phyloP scores from a whole-genome alignment of 192 early-diverging fungal species.

The Umbelopsis sp. region DNA sequence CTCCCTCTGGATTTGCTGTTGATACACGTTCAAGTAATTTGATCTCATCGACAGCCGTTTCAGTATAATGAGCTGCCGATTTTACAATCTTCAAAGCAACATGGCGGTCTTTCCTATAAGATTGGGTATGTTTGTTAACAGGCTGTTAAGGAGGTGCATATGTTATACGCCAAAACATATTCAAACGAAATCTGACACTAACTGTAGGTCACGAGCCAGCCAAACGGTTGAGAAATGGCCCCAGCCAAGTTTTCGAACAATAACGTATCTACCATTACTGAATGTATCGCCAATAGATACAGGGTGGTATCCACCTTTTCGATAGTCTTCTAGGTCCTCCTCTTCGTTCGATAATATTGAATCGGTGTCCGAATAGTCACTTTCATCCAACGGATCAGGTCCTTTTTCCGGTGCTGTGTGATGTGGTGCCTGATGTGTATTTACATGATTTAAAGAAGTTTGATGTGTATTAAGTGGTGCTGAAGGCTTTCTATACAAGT shows the following conservation, averaged over 20 bases:
- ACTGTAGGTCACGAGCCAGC: constrained; percentile 81
- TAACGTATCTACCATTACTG: constrained; percentile 75
- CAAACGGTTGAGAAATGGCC: constrained; percentile 99
- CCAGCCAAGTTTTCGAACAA: constrained; percentile 95
- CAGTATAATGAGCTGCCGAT: constrained; percentile 89
- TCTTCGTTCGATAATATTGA: constrained; percentile 68
- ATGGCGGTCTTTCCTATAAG: constrained; percentile 62
- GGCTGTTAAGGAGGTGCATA: not conserved
- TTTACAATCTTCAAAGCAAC: constrained; percentile 97
- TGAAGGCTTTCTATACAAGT: not conserved
- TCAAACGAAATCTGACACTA: constrained; percentile 24
- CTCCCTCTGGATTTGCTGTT: constrained; percentile 55
- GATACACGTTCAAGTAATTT: constrained; percentile 86
- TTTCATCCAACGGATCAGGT: constrained; percentile 43
- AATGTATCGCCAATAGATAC: constrained; percentile 73
- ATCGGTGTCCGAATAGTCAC: constrained; percentile 55
- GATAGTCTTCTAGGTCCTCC: constrained; percentile 87
- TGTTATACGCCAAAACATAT: not conserved
- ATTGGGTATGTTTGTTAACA: not conserved
- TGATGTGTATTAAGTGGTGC: not conserved
- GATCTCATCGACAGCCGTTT: constrained; percentile 95
- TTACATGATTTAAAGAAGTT: constrained; percentile 1
- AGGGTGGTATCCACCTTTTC: constrained; percentile 92
- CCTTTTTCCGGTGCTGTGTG: not conserved
- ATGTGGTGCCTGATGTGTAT: not conserved